These are phyloP conservation scores for Neodidymelliopsis sp. DNA, from an alignment of 2,329 filamentous ascomycete species.

Conservation along the genomic window DNA sequence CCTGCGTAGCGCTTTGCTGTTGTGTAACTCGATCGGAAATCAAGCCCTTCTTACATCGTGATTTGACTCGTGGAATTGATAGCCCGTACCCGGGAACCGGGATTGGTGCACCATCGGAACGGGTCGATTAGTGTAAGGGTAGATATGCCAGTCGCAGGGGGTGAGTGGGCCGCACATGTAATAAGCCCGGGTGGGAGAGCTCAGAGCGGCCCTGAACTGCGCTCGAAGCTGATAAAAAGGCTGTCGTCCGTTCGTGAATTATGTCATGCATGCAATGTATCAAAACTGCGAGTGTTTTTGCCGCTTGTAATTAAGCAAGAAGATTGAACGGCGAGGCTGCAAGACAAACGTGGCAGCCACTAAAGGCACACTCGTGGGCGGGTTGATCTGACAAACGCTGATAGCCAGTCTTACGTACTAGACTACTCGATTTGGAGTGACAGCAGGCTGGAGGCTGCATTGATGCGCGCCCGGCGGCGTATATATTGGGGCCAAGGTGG, in stretches of 20 bases:
- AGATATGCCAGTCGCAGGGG: neutral
- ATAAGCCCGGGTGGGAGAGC: neutral
- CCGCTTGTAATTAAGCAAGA: neutral
- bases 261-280: neutral
- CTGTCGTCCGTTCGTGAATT: no score
- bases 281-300: neutral
- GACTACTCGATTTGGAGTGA: neutral
- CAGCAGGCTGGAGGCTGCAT: conserved; percentile 1
- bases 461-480: neutral
- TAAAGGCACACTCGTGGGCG: neutral
- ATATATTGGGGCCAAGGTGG: neutral
- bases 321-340: conserved; percentile 5
- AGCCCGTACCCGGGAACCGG: conserved; percentile 12
- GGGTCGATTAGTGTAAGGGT: conserved; percentile 9
- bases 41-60: conserved; percentile 3
- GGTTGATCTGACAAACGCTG: conserved; percentile 6
- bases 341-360: conserved; percentile 4
- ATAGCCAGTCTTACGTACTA: conserved; percentile 12
- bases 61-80: conserved; percentile 14
- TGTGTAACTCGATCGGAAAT: conserved; percentile 14
- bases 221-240: neutral
- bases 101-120: conserved; percentile 10
- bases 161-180: neutral
- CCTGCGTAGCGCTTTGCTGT: conserved; percentile 7
- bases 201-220: neutral